Base-by-base conservation (phyloP, 2,329 filamentous ascomycete genomes). In the Apiospora saccharicola region DNA sequence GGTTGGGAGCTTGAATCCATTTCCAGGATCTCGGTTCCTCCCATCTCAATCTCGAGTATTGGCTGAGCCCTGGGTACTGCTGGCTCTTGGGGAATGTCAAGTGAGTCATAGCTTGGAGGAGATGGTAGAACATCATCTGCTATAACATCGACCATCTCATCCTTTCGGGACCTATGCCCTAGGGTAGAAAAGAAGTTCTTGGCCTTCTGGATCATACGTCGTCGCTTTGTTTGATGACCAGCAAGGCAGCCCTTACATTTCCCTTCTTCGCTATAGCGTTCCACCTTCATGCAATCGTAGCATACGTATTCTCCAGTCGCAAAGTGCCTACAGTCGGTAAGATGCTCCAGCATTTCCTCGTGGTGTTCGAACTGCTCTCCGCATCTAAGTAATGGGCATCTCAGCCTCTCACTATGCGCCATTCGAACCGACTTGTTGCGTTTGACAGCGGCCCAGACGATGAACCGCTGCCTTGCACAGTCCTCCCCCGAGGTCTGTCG, bases 371-470 rank as follows among this genome's bases (percentile, higher is more conserved):
- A 89, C 12, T 80, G 83, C 75, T 85, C 83, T 64, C 84, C 83
- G 77, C 88, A 90, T 51, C 83, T 83, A 51, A 89, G 77, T 73
- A 90, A 80, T 22, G 88, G 88, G 73, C 88, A 90, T 75, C 85
- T 84, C 51, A 87, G 80, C 72, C 83, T 85, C 74, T 89, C 85
- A 75, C 82, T 83, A 34, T 81, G 77, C 12, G 83, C 84, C 83
- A 89, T 87, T 70, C 82, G 84, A 57, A 79, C 74, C 70, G 83
- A 87, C 43, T 81, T 82, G 79, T 89, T 90, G 76, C 87, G 86
- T 78, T 87, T 86, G 74, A 89, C 83, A 67, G 88, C 88, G 46
- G 84, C 85, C 88, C 88, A 90, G 70, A 87, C 86, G 75, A 90
- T 85, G 79, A 90, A 90, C 72, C 85, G 82, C 75, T 89, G 84